phyloP scores from a whole-genome alignment of 805 yeast genomes.

The Teunomyces stri region DNA sequence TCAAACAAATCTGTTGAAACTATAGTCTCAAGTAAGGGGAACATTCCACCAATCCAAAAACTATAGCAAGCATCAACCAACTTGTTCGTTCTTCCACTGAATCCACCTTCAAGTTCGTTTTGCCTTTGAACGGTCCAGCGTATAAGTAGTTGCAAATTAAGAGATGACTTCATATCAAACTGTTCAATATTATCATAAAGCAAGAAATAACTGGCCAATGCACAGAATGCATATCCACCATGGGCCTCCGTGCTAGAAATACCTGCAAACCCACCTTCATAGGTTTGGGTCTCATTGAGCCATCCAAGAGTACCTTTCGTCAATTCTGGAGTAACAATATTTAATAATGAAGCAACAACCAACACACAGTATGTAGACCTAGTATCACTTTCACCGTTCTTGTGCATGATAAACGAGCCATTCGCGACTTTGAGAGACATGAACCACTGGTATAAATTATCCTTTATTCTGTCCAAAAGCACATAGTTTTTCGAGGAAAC shows the following conservation, averaged over 20 bases:
- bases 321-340: constrained; percentile 62
- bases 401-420: constrained; percentile 78
- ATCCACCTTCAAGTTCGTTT: constrained; percentile 73
- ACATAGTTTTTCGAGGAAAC: constrained; percentile 46
- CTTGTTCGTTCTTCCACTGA: constrained; percentile 87
- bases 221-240: constrained; percentile 96
- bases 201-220: constrained; percentile 59
- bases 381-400: constrained; percentile 79
- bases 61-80: constrained; percentile 95
- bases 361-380: constrained; percentile 87
- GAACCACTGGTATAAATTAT: constrained; percentile 60
- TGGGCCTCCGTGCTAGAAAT: constrained; percentile 82
- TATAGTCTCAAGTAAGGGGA: constrained; percentile 60
- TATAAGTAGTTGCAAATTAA: constrained; percentile 48
- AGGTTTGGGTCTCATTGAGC: constrained; percentile 74
- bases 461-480: constrained; percentile 29
- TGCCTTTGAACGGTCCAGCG: constrained; percentile 77
- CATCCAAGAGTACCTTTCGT: constrained; percentile 53
- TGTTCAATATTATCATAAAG: constrained; percentile 36
- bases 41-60: constrained; percentile 89
- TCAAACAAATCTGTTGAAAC: constrained; percentile 35
- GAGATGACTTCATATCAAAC: constrained; percentile 10
- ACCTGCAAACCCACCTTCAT: constrained; percentile 95
- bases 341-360: constrained; percentile 64
- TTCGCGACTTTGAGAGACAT: constrained; percentile 56